These are phyloP conservation scores for Globisporangium cederbergense DNA, from an alignment of 352 stramenopile genomes.

Conservation along the genomic window DNA sequence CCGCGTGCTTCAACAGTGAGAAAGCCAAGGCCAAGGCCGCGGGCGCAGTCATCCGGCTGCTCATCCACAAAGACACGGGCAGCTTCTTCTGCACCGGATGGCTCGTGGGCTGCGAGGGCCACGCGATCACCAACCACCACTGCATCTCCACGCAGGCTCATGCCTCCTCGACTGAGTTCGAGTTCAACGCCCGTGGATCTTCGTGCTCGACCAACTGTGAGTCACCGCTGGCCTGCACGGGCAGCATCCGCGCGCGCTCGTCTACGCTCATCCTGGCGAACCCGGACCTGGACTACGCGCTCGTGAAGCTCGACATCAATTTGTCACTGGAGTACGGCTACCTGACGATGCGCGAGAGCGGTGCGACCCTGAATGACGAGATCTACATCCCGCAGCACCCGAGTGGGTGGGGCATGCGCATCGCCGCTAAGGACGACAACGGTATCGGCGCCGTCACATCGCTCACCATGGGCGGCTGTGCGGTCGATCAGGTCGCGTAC, in stretches of 20 bases:
- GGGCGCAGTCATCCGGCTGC: conserved; percentile 45
- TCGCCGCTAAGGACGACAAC: conserved; percentile 48
- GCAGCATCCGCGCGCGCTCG: conserved; percentile 27
- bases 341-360: conserved; percentile 43
- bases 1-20: conserved; percentile 39
- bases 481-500: conserved; percentile 58
- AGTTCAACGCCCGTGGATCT: conserved; percentile 54
- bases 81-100: conserved; percentile 74
- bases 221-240: conserved; percentile 27
- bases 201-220: conserved; percentile 38
- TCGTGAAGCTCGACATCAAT: conserved; percentile 63
- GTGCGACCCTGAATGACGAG: conserved; percentile 40
- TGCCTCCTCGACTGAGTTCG: conserved; percentile 60
- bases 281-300: conserved; percentile 50
- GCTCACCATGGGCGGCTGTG: conserved; percentile 36
- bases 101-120: conserved; percentile 67
- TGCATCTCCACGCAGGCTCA: conserved; percentile 52
- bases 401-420: conserved; percentile 59
- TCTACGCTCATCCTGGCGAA: conserved; percentile 39
- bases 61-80: conserved; percentile 55
- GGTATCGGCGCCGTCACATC: conserved; percentile 41
- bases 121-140: conserved; percentile 81
- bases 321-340: conserved; percentile 48
- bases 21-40: conserved; percentile 20
- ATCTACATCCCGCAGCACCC: conserved; percentile 72